Base-by-base conservation (phyloP, 2,329 filamentous ascomycete genomes). In the Cordyceps javanica region DNA sequence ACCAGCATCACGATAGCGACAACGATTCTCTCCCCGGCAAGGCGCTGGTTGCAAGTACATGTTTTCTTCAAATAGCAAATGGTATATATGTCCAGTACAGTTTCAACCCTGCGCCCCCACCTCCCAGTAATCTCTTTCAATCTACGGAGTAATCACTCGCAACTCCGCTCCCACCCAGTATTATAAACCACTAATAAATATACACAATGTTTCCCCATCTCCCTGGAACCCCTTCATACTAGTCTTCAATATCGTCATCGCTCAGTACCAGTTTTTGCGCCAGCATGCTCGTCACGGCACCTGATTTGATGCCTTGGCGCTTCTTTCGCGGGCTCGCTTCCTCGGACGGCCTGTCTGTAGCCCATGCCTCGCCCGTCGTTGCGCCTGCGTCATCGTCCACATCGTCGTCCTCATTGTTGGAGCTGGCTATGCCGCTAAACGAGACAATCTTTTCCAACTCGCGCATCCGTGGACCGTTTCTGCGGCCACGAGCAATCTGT, bases 181-280 rank as follows among this genome's bases (percentile, higher is more conserved):
- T 28, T 38, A 34, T 10, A 52, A 51, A 30, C 38, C 51, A 46
- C 21, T 57, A 41, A 26, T 51, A 25, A n/a, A 8, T 56, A 30
- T 53, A 55, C 49, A 52, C 34, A 36, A n/a, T 21, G n/a, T 45
- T 16, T 26, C n/a, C 46, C 10, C 25, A 16, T 82, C 9, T 32
- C 21, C n/a, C 13, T 13, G 9, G 16, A 36, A 14, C 5, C 3
- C 75, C 30, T 49, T 48, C 16, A 23, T 50, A n/a, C 54, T 58
- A 75, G 65, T 92, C 89, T 69, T 91, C 88, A 68, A 94, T 93
- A 75, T 94, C 90, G 72, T 94, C 90, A 66, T 94, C 90, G 64
- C 86, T 90, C 41, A 93, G 73, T 45, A 90, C 82, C 62, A 92
- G 72, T 65, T 87, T 88, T 69, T 86, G 83, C 60, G 85, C 80